Conservation (phyloP, 257 asterid genomes). For the Fraxinus pennsylvanica region DNA sequence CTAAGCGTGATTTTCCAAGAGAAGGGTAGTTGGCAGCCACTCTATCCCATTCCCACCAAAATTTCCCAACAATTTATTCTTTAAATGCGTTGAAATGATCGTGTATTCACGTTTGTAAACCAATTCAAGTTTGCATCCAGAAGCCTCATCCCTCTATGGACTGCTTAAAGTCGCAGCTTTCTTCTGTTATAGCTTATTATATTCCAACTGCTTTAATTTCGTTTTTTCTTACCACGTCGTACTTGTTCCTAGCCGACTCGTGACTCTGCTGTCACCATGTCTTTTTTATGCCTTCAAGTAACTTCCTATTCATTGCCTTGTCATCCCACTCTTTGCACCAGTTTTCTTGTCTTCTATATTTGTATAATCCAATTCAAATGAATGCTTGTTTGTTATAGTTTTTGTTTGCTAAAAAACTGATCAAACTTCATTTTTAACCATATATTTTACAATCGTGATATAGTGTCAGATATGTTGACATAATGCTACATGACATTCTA, state of each 20-base stretch:
- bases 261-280: background rate
- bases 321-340: background rate
- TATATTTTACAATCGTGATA: no score
- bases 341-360: background rate
- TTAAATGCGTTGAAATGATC: background rate
- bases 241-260: background rate
- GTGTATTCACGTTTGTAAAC: background rate
- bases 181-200: background rate
- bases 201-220: background rate
- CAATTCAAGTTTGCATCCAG: constrained; percentile 1
- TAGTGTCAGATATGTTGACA: no score
- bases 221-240: background rate
- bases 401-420: no score
- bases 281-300: background rate
- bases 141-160: background rate
- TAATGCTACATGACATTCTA: no score
- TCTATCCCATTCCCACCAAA: background rate
- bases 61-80: constrained; percentile 7
- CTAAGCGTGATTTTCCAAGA: constrained; percentile 1
- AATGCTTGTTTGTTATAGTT: no score
- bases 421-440: no score
- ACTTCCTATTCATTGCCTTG: background rate
- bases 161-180: background rate
- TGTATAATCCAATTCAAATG: background rate
- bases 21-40: constrained; percentile 1